A percentile compares a stretch with the other conserved stretches of the same genome.
Conservation (phyloP, 345 rosid genomes). For the Toxicodendron radicans region DNA sequence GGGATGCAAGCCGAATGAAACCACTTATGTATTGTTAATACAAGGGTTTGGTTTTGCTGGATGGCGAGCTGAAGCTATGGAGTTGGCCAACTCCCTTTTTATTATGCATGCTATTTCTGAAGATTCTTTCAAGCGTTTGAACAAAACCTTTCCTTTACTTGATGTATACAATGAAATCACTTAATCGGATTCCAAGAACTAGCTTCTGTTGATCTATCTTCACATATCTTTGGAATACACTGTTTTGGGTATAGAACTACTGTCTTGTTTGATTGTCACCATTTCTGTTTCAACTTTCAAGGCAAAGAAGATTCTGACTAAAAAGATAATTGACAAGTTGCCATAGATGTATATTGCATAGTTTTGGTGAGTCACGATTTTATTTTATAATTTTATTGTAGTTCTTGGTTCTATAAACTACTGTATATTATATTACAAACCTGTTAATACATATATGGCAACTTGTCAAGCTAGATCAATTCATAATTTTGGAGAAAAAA, state of each 20-base stretch:
- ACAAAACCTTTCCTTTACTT: slow-evolving; percentile 63
- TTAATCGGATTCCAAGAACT: slow-evolving; percentile 28
- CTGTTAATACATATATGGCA: too few species aligned
- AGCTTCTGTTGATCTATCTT: slow-evolving; percentile 14
- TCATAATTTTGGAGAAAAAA: too few species aligned
- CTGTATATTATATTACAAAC: too few species aligned
- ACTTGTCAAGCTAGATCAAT: too few species aligned
- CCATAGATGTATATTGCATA: too few species aligned
- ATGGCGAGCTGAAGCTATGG: slow-evolving; percentile 68
- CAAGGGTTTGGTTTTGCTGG: slow-evolving; percentile 85
- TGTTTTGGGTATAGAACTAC: neutral
- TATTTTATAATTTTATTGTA: too few species aligned
- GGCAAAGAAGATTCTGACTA: neutral
- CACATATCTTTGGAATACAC: neutral
- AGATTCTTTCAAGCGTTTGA: slow-evolving; percentile 54
- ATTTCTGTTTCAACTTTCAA: neutral
- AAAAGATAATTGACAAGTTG: neutral
- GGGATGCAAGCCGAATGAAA: slow-evolving; percentile 76
- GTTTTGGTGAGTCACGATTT: too few species aligned
- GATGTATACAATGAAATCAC: slow-evolving; percentile 52
- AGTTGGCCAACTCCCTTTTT: slow-evolving; percentile 55
- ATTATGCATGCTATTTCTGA: slow-evolving; percentile 54
- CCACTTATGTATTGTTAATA: slow-evolving; percentile 60
- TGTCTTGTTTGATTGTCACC: neutral
- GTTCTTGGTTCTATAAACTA: too few species aligned